Evolutionary conservation across 805 yeast genomes (phyloP).

Genomic region (Zygosaccharomyces kombuchaensis): DNA sequence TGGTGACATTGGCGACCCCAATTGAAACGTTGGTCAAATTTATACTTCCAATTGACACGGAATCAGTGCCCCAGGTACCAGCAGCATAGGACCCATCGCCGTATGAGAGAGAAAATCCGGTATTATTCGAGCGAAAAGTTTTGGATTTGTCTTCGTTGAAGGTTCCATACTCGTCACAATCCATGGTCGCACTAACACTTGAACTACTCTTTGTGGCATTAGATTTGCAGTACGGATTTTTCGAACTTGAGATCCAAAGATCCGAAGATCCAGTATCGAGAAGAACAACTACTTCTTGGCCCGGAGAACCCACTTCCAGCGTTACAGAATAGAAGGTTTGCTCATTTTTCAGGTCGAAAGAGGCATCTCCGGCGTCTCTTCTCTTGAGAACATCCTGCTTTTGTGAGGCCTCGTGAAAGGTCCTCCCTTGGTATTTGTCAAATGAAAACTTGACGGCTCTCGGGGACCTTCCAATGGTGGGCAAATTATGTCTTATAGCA

Average conservation of each 20-base stretch:
- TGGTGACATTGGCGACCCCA: conserved; percentile 34
- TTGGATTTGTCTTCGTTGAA: conserved; percentile 35
- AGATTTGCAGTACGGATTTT: conserved; percentile 44
- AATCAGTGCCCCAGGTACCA: conserved; percentile 50
- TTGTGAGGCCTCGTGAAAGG: conserved; percentile 11
- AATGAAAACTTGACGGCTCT: conserved; percentile 16
- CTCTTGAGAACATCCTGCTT: not conserved
- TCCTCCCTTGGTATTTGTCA: conserved; percentile 24
- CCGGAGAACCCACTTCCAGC: conserved; percentile 48
- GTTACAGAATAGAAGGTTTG: conserved; percentile 42
- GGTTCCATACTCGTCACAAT: conserved; percentile 41
- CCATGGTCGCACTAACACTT: conserved; percentile 7
- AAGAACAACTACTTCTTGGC: conserved; percentile 46
- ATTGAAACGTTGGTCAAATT: conserved; percentile 35
- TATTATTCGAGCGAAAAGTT: conserved; percentile 32
- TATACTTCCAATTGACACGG: conserved; percentile 19
- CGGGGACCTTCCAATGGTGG: not conserved
- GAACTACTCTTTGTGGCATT: conserved; percentile 6
- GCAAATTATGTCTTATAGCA: not conserved
- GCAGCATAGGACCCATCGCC: conserved; percentile 47
- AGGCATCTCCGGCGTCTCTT: not conserved
- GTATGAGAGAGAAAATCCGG: conserved; percentile 44
- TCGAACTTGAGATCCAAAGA: conserved; percentile 47
- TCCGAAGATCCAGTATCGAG: conserved; percentile 71
- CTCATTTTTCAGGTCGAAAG: conserved; percentile 34